phyloP scores from a whole-genome alignment of 1,284 basidiomycete genomes.

The Porogramme epimiltina region DNA sequence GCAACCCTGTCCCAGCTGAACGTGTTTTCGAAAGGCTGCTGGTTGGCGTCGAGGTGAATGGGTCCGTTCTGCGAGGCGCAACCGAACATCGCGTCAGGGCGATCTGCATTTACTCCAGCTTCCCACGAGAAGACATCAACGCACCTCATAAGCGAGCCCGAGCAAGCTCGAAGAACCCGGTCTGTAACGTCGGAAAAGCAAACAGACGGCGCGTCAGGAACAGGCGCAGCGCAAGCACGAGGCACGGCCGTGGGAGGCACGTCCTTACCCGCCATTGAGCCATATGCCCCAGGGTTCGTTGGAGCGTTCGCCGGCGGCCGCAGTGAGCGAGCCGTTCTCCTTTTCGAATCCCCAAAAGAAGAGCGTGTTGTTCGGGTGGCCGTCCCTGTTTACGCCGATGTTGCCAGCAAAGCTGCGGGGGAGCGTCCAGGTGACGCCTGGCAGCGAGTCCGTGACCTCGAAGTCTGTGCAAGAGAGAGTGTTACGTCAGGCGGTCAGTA shows the following conservation, averaged over 20 bases:
- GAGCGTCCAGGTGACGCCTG: constrained; percentile 63
- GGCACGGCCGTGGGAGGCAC: neutral
- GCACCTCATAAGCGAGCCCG: constrained; percentile 65
- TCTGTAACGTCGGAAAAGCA: constrained; percentile 4
- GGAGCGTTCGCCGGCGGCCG: constrained; percentile 28
- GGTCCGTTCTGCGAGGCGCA: constrained; percentile 66
- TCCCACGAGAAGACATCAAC: constrained; percentile 7
- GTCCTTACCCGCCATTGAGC: constrained; percentile 60
- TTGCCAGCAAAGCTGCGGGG: constrained; percentile 67
- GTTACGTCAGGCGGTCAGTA: neutral
- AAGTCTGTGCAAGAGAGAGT: constrained; percentile 21
- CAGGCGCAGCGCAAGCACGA: neutral
- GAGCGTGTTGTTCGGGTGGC: constrained; percentile 62
- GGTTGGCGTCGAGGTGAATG: constrained; percentile 53
- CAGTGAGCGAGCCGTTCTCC: constrained; percentile 59
- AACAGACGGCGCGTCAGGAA: neutral
- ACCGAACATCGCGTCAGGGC: neutral
- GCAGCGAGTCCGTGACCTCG: constrained; percentile 40
- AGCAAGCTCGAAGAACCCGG: constrained; percentile 72
- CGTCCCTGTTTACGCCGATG: constrained; percentile 56
- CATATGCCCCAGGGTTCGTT: constrained; percentile 71
- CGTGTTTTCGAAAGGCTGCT: constrained; percentile 49
- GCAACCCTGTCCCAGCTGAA: constrained; percentile 61
- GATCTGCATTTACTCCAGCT: neutral
- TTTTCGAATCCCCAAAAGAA: constrained; percentile 76